A percentile compares a stretch with the other conserved stretches of the same genome.
phyloP scores from a whole-genome alignment of 257 asterid genomes.

The Penstemon eatonii region DNA sequence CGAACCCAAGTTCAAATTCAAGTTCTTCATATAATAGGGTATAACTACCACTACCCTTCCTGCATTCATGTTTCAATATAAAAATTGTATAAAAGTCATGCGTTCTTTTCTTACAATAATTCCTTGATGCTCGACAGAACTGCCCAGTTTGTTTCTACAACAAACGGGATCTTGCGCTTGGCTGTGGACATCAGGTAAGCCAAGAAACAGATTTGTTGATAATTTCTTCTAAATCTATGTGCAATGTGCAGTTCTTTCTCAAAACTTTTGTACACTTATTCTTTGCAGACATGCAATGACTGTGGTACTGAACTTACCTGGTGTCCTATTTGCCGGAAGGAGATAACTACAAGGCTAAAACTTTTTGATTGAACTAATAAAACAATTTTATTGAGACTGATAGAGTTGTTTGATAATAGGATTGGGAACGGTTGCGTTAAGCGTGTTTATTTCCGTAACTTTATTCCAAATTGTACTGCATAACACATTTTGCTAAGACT shows the following conservation, averaged over 20 bases:
- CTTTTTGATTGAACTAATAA: conserved; percentile 32
- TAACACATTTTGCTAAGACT: neutral
- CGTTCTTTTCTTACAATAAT: conserved; percentile 3
- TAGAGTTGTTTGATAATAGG: conserved; percentile 7
- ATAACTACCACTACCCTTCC: neutral
- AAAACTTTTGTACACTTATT: neutral
- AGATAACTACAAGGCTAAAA: conserved; percentile 44
- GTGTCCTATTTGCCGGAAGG: conserved; percentile 47
- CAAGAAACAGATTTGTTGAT: neutral
- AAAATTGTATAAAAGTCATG: neutral
- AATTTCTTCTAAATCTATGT: neutral
- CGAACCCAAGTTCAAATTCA: conserved; percentile 25
- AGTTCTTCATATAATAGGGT: conserved; percentile 34
- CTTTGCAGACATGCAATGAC: conserved; percentile 48
- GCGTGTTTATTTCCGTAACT: conserved; percentile 6
- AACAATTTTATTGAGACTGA: neutral
- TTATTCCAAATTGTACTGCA: conserved; percentile 13
- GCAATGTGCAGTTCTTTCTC: neutral
- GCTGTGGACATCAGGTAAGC: conserved; percentile 60
- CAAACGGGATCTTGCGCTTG: conserved; percentile 41
- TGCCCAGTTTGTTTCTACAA: conserved; percentile 50
- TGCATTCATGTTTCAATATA: neutral
- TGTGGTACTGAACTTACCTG: conserved; percentile 40
- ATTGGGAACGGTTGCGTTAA: neutral
- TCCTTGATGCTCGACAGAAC: conserved; percentile 32